Evolutionary conservation across 257 asterid species (phyloP).

Genomic region (Solanum phureja): DNA sequence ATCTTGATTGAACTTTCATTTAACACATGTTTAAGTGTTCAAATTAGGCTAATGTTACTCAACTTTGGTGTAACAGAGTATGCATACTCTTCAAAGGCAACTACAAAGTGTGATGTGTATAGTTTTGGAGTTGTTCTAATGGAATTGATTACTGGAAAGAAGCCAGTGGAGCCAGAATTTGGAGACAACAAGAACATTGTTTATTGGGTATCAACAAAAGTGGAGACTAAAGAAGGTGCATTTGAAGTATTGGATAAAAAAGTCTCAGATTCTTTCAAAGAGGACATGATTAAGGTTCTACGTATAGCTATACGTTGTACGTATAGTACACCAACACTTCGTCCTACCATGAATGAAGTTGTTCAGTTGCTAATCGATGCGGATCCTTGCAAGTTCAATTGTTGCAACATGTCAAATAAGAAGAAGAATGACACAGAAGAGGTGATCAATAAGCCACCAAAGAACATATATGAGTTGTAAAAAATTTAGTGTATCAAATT

Average conservation of each 20-base stretch:
- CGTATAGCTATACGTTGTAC: conserved; percentile 81
- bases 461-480: conserved; percentile 9
- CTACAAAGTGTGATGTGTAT: conserved; percentile 85
- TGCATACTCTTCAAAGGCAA: conserved; percentile 87
- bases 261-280: conserved; percentile 44
- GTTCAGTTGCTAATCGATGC: conserved; percentile 57
- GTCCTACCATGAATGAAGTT: conserved; percentile 81
- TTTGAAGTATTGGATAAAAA: conserved; percentile 55
- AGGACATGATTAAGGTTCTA: conserved; percentile 78
- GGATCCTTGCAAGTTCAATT: conserved; percentile 1
- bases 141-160: conserved; percentile 87
- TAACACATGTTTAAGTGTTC: neutral
- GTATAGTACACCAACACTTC: conserved; percentile 42
- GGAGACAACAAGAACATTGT: conserved; percentile 86
- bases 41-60: neutral
- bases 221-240: conserved; percentile 64
- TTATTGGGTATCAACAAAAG: conserved; percentile 60
- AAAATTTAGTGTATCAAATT: neutral
- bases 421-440: neutral
- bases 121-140: conserved; percentile 83
- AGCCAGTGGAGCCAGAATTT: conserved; percentile 72
- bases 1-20: neutral
- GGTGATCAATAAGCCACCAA: conserved; percentile 18
- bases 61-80: conserved; percentile 36
- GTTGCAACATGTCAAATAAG: conserved; percentile 2